Evolutionary conservation across 495 filamentous ascomycete genomes (phyloP).

Genomic region (Stereocaulon alpinum): DNA sequence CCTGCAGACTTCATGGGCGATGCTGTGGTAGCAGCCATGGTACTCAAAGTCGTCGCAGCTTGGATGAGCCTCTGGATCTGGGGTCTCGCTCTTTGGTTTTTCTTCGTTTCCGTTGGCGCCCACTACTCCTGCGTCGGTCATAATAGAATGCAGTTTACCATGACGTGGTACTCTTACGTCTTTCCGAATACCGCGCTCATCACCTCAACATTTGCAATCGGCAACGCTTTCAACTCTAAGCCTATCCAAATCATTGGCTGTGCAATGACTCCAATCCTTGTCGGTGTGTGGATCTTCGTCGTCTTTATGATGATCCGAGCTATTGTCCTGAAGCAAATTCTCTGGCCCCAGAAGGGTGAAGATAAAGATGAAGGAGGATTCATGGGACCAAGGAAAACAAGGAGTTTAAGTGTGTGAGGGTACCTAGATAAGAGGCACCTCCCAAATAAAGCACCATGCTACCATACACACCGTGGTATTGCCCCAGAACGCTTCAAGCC

Average conservation of each 20-base stretch:
- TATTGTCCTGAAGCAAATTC: constrained; percentile 49
- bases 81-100: constrained; percentile 80
- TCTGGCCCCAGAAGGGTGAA: constrained; percentile 66
- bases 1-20: constrained; percentile 50
- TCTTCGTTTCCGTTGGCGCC: constrained; percentile 65
- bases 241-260: constrained; percentile 59
- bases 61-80: constrained; percentile 71
- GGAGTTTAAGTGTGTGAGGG: constrained; percentile 7
- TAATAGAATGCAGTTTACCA: constrained; percentile 61
- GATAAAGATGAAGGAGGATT: constrained; percentile 54
- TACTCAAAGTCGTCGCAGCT: constrained; percentile 44
- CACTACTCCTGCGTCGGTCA: constrained; percentile 58
- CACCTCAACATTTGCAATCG: constrained; percentile 65
- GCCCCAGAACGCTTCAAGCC: background rate
- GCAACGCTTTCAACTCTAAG: constrained; percentile 48
- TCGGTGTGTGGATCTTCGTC: constrained; percentile 63
- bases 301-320: constrained; percentile 60
- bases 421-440: background rate
- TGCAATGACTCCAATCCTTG: constrained; percentile 48
- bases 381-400: constrained; percentile 14
- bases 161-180: constrained; percentile 83
- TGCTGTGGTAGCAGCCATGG: constrained; percentile 42
- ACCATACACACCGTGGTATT: background rate
- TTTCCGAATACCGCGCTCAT: constrained; percentile 77
- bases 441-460: background rate